Evolutionary conservation across 306 rosid genomes (phyloP).

Genomic region (Citrullus colocynthis): DNA sequence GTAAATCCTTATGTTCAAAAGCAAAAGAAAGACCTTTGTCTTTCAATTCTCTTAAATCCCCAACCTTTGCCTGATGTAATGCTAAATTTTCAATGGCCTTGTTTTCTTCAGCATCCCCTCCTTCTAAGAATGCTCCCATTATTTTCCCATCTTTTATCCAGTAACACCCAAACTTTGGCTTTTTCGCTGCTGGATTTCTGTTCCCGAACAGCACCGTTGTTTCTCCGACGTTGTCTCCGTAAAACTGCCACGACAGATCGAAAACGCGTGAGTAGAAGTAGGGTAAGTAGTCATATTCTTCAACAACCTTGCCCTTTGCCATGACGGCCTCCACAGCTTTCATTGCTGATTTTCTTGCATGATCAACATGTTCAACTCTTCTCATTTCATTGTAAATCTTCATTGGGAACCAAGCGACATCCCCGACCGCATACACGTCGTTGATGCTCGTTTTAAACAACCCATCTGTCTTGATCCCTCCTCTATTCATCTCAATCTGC

Average conservation of each 20-base stretch:
- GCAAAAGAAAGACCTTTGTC: conserved; percentile 22
- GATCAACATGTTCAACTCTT: conserved; percentile 36
- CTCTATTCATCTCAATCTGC: conserved; percentile 16
- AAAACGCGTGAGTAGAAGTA: conserved; percentile 28
- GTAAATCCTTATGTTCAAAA: background rate
- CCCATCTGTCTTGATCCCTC: conserved; percentile 28
- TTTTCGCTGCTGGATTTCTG: background rate
- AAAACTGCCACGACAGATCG: conserved; percentile 31
- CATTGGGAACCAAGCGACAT: conserved; percentile 24
- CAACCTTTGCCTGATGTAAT: conserved; percentile 17
- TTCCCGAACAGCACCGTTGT: conserved; percentile 21
- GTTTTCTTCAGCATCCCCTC: conserved; percentile 32
- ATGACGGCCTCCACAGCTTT: conserved; percentile 27
- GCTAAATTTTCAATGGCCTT: conserved; percentile 22
- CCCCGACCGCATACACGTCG: conserved; percentile 26
- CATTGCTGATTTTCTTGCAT: conserved; percentile 34
- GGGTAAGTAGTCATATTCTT: conserved; percentile 23
- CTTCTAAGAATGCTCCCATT: conserved; percentile 34
- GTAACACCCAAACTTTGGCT: conserved; percentile 31
- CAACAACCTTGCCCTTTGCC: conserved; percentile 7
- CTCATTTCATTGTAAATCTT: conserved; percentile 23
- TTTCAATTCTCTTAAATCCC: conserved; percentile 5
- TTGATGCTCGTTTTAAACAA: conserved; percentile 17
- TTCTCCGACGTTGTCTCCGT: conserved; percentile 34
- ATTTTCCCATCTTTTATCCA: conserved; percentile 27